Percentiles rank a stretch among this genome's conserved stretches.
These are phyloP conservation scores for Gracilaria domingensis DNA, from an alignment of 23 red algal species.

Conservation along the genomic window DNA sequence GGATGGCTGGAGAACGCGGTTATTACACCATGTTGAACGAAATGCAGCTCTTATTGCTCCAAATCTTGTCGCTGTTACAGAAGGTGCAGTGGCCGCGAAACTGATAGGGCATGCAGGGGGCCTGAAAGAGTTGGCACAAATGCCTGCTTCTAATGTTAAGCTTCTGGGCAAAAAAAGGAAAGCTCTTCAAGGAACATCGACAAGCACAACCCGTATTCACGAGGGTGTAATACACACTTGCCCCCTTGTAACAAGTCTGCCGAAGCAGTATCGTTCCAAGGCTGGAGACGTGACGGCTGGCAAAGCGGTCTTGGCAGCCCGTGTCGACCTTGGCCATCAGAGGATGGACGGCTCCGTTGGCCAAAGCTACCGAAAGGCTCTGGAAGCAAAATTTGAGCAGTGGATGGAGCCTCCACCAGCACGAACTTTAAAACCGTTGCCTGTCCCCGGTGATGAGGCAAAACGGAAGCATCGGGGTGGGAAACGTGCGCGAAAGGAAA, in stretches of 20 bases:
- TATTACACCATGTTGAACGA: slow-evolving; percentile 64
- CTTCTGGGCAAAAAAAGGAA: slow-evolving; percentile 68
- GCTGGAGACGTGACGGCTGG: slow-evolving; percentile 64
- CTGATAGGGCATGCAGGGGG: slow-evolving; percentile 77
- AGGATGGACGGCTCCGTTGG: slow-evolving; percentile 68
- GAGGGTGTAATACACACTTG: slow-evolving; percentile 76
- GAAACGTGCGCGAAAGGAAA: slow-evolving; percentile 76
- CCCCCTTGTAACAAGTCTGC: slow-evolving; percentile 69
- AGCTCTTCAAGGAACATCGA: slow-evolving; percentile 57
- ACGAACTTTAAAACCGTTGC: slow-evolving; percentile 81
- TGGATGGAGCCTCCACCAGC: slow-evolving; percentile 84
- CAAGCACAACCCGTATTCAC: slow-evolving; percentile 34
- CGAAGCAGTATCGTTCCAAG: slow-evolving; percentile 66
- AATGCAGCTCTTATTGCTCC: slow-evolving; percentile 69
- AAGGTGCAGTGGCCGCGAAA: slow-evolving; percentile 72
- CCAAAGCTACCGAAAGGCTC: slow-evolving; percentile 38
- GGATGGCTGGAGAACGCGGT: slow-evolving; percentile 33
- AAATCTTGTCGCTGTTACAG: slow-evolving; percentile 74
- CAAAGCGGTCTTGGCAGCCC: slow-evolving; percentile 82
- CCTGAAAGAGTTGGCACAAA: slow-evolving; percentile 64
- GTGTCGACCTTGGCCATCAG: slow-evolving; percentile 72
- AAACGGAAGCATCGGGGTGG: slow-evolving; percentile 78
- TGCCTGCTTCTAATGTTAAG: slow-evolving; percentile 88
- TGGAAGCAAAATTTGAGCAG: slow-evolving; percentile 84
- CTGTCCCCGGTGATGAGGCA: slow-evolving; percentile 79